These are phyloP conservation scores for Spinacia oleracea DNA, from an alignment of 179 eudicot species.

Conservation along the genomic window DNA sequence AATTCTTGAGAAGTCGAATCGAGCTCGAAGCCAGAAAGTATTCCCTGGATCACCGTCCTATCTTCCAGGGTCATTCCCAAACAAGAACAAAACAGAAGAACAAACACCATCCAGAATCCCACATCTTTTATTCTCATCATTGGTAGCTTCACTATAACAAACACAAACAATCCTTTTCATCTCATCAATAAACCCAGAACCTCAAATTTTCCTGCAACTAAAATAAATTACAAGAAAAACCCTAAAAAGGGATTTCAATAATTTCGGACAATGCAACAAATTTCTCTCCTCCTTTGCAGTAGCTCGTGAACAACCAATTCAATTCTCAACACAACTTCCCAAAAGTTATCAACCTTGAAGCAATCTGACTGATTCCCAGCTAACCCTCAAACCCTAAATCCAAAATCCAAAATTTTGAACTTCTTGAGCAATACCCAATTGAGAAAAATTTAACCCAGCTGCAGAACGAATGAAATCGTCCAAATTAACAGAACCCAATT, in stretches of 20 bases:
- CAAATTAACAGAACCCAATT: conserved; percentile 21
- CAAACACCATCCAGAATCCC: conserved; percentile 40
- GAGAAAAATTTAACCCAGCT: neutral
- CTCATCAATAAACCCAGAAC: conserved; percentile 41
- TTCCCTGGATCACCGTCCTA: conserved; percentile 33
- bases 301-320: conserved; percentile 17
- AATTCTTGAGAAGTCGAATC: conserved; percentile 38
- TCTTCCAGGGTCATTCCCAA: conserved; percentile 43
- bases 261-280: neutral
- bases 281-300: conserved; percentile 16
- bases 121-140: conserved; percentile 47
- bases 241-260: conserved; percentile 10
- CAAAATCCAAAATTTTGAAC: conserved; percentile 11
- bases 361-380: conserved; percentile 14
- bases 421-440: conserved; percentile 21
- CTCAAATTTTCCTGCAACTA: conserved; percentile 15
- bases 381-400: conserved; percentile 10
- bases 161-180: conserved; percentile 41
- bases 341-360: conserved; percentile 6
- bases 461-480: neutral
- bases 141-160: conserved; percentile 42
- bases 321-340: conserved; percentile 8
- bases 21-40: conserved; percentile 34
- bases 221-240: conserved; percentile 15
- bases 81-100: conserved; percentile 41